A percentile compares a stretch with the other conserved stretches of the same genome.
Evolutionary conservation across 139 green algal species (phyloP).

Genomic region (Nannochloris sp.): DNA sequence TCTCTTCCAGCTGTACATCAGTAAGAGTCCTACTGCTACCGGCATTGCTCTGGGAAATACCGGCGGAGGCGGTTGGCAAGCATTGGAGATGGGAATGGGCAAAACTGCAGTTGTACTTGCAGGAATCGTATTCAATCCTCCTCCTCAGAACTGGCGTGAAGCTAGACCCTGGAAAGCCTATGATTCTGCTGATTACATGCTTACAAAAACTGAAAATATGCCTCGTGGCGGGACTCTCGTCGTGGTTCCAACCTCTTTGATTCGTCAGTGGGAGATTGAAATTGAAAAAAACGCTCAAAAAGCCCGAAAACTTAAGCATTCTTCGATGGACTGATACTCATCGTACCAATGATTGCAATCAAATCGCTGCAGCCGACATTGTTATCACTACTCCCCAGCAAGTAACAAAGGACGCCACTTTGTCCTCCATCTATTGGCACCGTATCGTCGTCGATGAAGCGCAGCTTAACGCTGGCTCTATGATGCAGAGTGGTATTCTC

Average conservation of each 20-base stretch:
- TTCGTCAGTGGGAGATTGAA: conserved; percentile 18
- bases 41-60: not conserved
- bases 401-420: not conserved
- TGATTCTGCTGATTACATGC: conserved; percentile 3
- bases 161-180: not conserved
- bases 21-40: not conserved
- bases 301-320: not conserved
- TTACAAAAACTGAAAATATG: conserved; percentile 13
- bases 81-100: conserved; percentile 22
- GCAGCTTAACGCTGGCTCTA: conserved; percentile 8
- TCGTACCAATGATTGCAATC: conserved; percentile 2
- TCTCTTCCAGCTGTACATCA: conserved; percentile 7
- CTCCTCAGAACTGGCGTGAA: conserved; percentile 1
- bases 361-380: conserved; percentile 16
- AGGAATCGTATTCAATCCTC: conserved; percentile 9
- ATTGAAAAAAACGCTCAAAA: conserved; percentile 1
- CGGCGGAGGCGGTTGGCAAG: conserved; percentile 11
- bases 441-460: conserved; percentile 20
- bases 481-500: conserved; percentile 3
- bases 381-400: conserved; percentile 17
- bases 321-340: not conserved
- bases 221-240: conserved; percentile 15
- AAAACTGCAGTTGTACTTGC: conserved; percentile 17
- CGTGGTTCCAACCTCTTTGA: conserved; percentile 9
- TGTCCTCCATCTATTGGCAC: conserved; percentile 12